Evolutionary conservation across 192 early-diverging fungal genomes (phyloP), one percentile per base, ranked within the genome.

Genomic region (Backusella parvicylindrica): DNA sequence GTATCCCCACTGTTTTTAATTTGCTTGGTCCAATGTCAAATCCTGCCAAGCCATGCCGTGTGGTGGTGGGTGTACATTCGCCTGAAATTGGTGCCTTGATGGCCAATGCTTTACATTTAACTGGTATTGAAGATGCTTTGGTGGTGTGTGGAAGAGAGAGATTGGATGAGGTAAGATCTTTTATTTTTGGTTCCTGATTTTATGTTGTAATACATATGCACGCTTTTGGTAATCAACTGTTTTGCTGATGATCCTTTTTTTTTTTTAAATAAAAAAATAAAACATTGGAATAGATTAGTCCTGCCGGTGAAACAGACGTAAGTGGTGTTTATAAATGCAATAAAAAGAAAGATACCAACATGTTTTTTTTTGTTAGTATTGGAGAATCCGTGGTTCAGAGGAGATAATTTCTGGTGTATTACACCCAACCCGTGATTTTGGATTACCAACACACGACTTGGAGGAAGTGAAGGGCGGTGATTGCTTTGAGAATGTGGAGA

Each of bases 1-100:
- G 95, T 37, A 86, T 98, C 4, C 93, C 93, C 11, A 97, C 98
- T 3, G 91, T 97, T 30, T 97, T 99, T 85, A 99, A 99, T 73
- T 73, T 98, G 43, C 84, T 98, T 16, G 97, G 97, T 0, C 97
- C 97, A 6, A 79, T 99, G 76, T 94, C 86, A 50, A 98, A 97
- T 75, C 98, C 98, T 12, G 93, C 95, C 0, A 79, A 79, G 40
- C 96, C 98, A 1, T 80, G 80, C n/a, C 86, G 92, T 35, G 87
- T 92, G 23, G 90, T 99, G 2, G 91, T 98, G 3, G 98, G 98
- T 31, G 96, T 99, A n/a, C 90, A 94, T 79, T 92, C 95, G 0
- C 87, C 89, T 50, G 28, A 79, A 6, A 73, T 99, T 8, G 98
- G 96, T 1, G 84, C 75, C 0, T 78, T 97, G 11, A 93, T 98